Evolutionary conservation across 371 early-diverging fungal genomes (phyloP).

Genomic region (Capillidium rhysosporum): DNA sequence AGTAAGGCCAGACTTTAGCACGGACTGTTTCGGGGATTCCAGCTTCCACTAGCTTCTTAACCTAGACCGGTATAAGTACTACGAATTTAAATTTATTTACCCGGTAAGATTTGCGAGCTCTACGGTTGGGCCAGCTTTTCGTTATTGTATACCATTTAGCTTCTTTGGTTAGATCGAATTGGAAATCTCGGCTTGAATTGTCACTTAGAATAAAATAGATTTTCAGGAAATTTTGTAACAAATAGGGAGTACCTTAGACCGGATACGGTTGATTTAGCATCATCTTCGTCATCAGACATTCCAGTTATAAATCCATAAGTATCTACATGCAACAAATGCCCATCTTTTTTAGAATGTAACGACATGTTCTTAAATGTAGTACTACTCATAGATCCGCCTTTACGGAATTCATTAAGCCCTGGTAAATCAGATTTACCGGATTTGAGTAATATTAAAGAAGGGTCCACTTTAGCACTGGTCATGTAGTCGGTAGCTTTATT

Average conservation of each 20-base stretch:
- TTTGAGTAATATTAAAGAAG: not conserved
- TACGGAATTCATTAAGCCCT: not conserved
- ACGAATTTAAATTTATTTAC: not conserved
- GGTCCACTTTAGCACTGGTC: not conserved
- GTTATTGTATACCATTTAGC: constrained; percentile 2
- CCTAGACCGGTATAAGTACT: constrained; percentile 16
- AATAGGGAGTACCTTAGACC: constrained; percentile 6
- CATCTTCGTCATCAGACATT: constrained; percentile 16
- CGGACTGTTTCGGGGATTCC: constrained; percentile 60
- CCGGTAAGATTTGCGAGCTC: not conserved
- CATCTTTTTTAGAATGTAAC: not conserved
- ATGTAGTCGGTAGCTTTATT: not conserved
- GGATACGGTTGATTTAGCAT: constrained; percentile 10
- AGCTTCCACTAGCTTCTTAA: constrained; percentile 41
- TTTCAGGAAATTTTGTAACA: not conserved
- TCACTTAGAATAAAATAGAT: not conserved
- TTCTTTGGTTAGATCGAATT: constrained; percentile 5
- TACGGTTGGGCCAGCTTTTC: not conserved
- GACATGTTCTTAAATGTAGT: no score
- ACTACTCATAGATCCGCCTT: not conserved
- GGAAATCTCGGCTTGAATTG: constrained; percentile 1
- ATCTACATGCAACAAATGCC: not conserved
- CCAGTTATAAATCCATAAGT: constrained; percentile 32
- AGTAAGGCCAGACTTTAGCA: constrained; percentile 45
- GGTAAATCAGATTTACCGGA: not conserved